phyloP scores from a whole-genome alignment of 2,329 filamentous ascomycete species.

The Laburnicola sp. region DNA sequence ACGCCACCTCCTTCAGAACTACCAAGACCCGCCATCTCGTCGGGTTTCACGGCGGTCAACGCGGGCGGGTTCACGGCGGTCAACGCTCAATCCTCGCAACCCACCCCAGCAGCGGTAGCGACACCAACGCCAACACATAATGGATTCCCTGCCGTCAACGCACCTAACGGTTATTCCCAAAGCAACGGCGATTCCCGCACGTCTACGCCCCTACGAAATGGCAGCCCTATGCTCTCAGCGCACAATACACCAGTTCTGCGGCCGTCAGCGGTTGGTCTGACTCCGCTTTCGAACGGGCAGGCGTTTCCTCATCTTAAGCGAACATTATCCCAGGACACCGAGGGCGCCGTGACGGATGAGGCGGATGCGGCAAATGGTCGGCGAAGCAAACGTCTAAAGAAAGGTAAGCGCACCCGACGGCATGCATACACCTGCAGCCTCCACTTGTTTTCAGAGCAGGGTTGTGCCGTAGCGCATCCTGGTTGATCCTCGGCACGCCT shows the following conservation, averaged over 20 bases:
- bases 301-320: conserved; percentile 70
- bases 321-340: conserved; percentile 59
- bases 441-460: conserved; percentile 27
- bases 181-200: conserved; percentile 57
- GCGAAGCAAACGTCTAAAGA: conserved; percentile 90
- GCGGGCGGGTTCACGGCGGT: conserved; percentile 65
- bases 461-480: conserved; percentile 26
- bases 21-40: conserved; percentile 58
- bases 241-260: conserved; percentile 69
- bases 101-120: conserved; percentile 19
- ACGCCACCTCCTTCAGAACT: conserved; percentile 56
- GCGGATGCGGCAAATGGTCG: conserved; percentile 56
- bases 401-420: conserved; percentile 60
- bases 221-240: conserved; percentile 66
- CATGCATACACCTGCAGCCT: conserved; percentile 24
- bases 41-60: conserved; percentile 76
- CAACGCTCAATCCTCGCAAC: conserved; percentile 53
- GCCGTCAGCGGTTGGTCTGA: conserved; percentile 51
- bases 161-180: conserved; percentile 54
- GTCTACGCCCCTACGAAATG: conserved; percentile 63
- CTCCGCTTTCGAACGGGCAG: conserved; percentile 57
- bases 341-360: conserved; percentile 65
- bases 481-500: conserved; percentile 24
- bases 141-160: conserved; percentile 63
- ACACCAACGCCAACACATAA: conserved; percentile 21